A percentile compares a stretch with the other conserved stretches of the same genome.
Evolutionary conservation across 2,329 filamentous ascomycete genomes (phyloP).

Genomic region (Fusarium sp.): DNA sequence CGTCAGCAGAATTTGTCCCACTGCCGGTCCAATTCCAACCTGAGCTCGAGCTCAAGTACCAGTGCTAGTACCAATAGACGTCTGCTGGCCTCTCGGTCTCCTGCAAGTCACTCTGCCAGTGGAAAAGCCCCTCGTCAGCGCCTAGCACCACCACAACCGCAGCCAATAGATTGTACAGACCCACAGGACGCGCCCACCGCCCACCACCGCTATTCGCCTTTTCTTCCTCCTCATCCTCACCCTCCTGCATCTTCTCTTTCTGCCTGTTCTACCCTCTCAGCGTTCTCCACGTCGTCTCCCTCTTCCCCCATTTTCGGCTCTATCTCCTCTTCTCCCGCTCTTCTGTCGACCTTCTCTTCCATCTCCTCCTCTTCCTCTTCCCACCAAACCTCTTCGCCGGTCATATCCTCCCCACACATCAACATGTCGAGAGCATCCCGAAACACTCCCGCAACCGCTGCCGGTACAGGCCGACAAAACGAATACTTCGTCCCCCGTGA

Average conservation of each 20-base stretch:
- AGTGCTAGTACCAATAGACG: conserved; percentile 35
- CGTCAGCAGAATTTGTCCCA: conserved; percentile 47
- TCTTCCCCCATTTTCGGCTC: conserved; percentile 36
- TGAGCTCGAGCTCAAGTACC: conserved; percentile 29
- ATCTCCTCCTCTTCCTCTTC: conserved; percentile 41
- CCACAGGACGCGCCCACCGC: conserved; percentile 42
- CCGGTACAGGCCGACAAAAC: conserved; percentile 70
- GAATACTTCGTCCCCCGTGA: conserved; percentile 86
- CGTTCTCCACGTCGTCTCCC: conserved; percentile 42
- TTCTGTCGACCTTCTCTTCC: conserved; percentile 32
- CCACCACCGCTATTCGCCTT: conserved; percentile 49
- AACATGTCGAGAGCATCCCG: conserved; percentile 59
- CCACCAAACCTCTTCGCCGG: conserved; percentile 36
- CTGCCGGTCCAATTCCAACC: conserved; percentile 43
- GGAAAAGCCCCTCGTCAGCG: conserved; percentile 48
- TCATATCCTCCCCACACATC: conserved; percentile 39
- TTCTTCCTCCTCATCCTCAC: conserved; percentile 51
- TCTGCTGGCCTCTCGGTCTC: conserved; percentile 40
- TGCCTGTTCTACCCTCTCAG: conserved; percentile 41
- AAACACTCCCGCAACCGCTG: conserved; percentile 54
- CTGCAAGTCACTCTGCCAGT: conserved; percentile 42
- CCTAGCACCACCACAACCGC: conserved; percentile 30
- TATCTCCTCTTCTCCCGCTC: conserved; percentile 42
- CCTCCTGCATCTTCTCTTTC: conserved; percentile 44
- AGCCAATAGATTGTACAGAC: conserved; percentile 37